These are phyloP conservation scores for Puccinia polysora DNA, from an alignment of 1,284 basidiomycete species.

Conservation along the genomic window DNA sequence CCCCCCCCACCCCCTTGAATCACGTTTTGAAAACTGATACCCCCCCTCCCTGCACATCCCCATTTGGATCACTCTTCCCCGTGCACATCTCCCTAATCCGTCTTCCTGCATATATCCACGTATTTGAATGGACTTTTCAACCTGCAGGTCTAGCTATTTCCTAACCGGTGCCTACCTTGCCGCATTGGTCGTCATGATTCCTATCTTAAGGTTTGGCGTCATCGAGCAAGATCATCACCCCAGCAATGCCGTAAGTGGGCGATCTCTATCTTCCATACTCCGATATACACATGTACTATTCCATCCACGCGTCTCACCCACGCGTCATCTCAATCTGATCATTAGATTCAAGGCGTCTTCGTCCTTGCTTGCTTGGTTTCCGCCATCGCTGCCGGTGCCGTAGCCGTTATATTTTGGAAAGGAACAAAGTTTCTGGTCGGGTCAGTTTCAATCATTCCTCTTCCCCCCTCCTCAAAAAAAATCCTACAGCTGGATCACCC, in stretches of 20 bases:
- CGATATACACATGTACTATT: background rate
- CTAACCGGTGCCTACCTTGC: slow-evolving; percentile 32
- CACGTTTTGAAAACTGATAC: no score
- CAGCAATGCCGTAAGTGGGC: slow-evolving; percentile 4
- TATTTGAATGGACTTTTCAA: background rate
- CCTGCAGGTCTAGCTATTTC: slow-evolving; percentile 35
- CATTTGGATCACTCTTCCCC: background rate
- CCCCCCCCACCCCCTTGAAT: background rate
- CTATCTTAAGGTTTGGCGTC: slow-evolving; percentile 31
- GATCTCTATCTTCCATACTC: background rate
- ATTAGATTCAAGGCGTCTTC: slow-evolving; percentile 34
- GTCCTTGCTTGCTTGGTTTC: slow-evolving; percentile 24
- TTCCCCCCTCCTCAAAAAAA: background rate
- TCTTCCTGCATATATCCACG: background rate
- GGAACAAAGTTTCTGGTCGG: slow-evolving; percentile 39
- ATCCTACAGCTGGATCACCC: no score
- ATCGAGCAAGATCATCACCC: slow-evolving; percentile 32
- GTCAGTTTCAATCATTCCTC: background rate
- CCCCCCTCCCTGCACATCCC: background rate
- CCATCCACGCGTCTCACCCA: background rate
- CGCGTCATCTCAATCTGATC: background rate
- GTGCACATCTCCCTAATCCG: background rate
- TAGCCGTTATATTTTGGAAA: slow-evolving; percentile 43
- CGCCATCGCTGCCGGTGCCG: slow-evolving; percentile 27
- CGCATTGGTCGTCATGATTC: slow-evolving; percentile 24